phyloP scores from a whole-genome alignment of 2,329 filamentous ascomycete species.

The Byssoonygena ceratinophila region DNA sequence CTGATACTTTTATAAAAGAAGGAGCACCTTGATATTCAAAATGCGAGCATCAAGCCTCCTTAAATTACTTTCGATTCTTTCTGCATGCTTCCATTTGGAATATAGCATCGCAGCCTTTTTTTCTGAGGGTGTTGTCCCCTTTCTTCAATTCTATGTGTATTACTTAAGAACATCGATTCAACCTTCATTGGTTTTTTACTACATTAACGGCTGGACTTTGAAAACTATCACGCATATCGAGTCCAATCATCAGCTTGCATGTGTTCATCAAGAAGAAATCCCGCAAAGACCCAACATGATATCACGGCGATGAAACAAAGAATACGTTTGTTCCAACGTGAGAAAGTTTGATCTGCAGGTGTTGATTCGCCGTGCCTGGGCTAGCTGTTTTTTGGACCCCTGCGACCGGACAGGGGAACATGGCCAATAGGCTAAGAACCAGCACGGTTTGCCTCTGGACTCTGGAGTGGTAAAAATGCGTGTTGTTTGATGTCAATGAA shows the following conservation, averaged over 20 bases:
- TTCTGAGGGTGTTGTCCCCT: neutral
- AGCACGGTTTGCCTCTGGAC: too few species aligned
- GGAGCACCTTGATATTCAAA: neutral
- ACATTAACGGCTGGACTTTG: neutral
- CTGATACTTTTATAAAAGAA: neutral
- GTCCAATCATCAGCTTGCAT: too few species aligned
- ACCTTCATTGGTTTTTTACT: neutral
- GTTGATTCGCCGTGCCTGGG: neutral
- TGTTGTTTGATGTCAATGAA: too few species aligned
- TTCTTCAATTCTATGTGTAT: conserved; percentile 3
- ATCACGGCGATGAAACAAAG: neutral
- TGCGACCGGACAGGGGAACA: neutral
- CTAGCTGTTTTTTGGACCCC: neutral
- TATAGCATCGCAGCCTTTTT: neutral
- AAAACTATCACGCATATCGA: neutral
- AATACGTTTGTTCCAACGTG: neutral
- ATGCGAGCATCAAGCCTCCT: neutral
- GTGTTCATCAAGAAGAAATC: too few species aligned
- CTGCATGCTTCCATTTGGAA: neutral
- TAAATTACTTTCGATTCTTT: neutral
- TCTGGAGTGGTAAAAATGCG: too few species aligned
- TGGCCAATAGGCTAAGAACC: too few species aligned
- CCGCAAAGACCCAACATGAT: too few species aligned
- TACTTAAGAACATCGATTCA: neutral
- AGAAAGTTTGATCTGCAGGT: neutral